Evolutionary conservation across 805 yeast species (phyloP).

Genomic region (Babjeviella inositovora): DNA sequence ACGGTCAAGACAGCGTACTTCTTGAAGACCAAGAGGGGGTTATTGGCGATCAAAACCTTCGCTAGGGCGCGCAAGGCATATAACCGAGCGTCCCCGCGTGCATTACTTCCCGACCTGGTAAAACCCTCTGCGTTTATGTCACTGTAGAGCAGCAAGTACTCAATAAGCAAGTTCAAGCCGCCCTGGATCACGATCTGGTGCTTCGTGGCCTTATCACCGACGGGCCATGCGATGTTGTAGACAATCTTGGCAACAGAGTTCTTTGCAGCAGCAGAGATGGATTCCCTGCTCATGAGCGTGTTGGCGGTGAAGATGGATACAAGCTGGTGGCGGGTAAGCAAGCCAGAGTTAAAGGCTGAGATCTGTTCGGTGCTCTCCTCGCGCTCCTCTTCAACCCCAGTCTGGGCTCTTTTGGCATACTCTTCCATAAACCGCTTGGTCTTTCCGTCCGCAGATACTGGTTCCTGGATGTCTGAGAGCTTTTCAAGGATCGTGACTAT

Average conservation of each 20-base stretch:
- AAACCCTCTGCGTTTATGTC: slow-evolving; percentile 9
- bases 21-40: slow-evolving; percentile 22
- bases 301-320: too few species aligned
- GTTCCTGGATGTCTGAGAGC: too few species aligned
- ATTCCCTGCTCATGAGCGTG: too few species aligned
- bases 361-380: too few species aligned
- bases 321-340: too few species aligned
- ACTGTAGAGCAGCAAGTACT: slow-evolving; percentile 16
- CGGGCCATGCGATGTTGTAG: slow-evolving; percentile 14
- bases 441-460: too few species aligned
- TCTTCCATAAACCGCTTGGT: too few species aligned
- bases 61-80: slow-evolving; percentile 24
- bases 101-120: slow-evolving; percentile 7
- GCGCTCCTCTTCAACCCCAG: too few species aligned
- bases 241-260: slow-evolving; percentile 17
- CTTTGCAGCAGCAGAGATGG: too few species aligned
- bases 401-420: too few species aligned
- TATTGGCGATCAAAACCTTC: slow-evolving; percentile 21
- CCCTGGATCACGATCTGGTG: slow-evolving; percentile 29
- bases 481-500: too few species aligned
- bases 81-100: slow-evolving; percentile 9
- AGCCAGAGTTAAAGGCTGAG: too few species aligned
- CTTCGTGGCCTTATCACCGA: slow-evolving; percentile 9
- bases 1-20: slow-evolving; percentile 21
- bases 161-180: slow-evolving; percentile 17